A percentile compares a stretch with the other conserved stretches of the same genome.
These are phyloP conservation scores for Nemania sp. DNA, from an alignment of 2,329 filamentous ascomycete species.

Conservation along the genomic window DNA sequence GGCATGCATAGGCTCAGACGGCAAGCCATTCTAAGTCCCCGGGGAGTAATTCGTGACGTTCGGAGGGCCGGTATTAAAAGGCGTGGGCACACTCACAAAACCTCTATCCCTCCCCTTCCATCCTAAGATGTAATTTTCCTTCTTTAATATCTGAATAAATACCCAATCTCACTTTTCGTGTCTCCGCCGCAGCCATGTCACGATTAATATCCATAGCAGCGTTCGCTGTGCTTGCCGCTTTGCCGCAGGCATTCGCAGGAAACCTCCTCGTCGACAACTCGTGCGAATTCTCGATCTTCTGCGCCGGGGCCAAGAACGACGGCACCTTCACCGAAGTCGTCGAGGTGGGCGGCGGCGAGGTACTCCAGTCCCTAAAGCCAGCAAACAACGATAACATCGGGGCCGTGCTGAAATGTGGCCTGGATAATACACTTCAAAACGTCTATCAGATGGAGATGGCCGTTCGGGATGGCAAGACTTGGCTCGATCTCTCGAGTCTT, in stretches of 20 bases:
- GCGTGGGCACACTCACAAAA: no score
- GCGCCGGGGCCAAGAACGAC: slow-evolving; percentile 30
- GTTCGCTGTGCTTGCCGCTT: slow-evolving; percentile 5
- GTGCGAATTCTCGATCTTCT: slow-evolving; percentile 29
- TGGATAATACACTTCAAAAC: neutral
- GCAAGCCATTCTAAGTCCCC: no score
- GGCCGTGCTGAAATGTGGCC: slow-evolving; percentile 31
- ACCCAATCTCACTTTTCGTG: neutral
- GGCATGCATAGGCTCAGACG: no score
- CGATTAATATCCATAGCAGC: neutral
- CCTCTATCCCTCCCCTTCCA: no score
- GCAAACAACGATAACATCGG: slow-evolving; percentile 31
- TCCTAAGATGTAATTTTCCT: no score
- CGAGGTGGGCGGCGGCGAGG: neutral
- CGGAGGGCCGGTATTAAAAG: no score
- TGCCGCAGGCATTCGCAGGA: slow-evolving; percentile 19
- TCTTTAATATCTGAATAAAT: neutral
- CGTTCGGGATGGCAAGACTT: slow-evolving; percentile 26
- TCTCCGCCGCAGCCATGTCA: neutral
- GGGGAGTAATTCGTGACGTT: no score
- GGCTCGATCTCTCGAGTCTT: slow-evolving; percentile 31
- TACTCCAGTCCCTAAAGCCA: slow-evolving; percentile 22
- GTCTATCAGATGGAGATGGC: slow-evolving; percentile 32
- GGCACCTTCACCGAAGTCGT: slow-evolving; percentile 10
- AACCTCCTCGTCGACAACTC: slow-evolving; percentile 25